Evolutionary conservation across 2,329 filamentous ascomycete species (phyloP).

Genomic region (Pestalotiopsis sp.): DNA sequence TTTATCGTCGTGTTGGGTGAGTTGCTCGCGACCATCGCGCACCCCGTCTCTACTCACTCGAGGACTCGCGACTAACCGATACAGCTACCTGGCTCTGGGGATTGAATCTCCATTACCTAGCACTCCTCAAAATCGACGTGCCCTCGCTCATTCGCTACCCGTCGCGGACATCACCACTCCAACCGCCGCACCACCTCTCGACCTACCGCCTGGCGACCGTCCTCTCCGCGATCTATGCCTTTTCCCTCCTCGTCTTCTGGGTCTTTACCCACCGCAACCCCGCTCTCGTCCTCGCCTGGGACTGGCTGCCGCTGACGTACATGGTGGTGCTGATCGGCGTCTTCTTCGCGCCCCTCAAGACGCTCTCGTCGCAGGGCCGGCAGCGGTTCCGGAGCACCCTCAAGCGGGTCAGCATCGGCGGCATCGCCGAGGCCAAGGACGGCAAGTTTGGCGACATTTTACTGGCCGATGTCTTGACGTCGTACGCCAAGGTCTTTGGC

Average conservation of each 20-base stretch:
- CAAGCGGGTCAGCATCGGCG: slow-evolving; percentile 79
- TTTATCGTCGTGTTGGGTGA: slow-evolving; percentile 83
- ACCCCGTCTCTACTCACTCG: neutral
- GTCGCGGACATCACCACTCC: slow-evolving; percentile 67
- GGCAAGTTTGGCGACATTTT: slow-evolving; percentile 91
- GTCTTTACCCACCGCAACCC: slow-evolving; percentile 71
- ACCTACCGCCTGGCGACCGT: slow-evolving; percentile 84
- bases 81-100: slow-evolving; percentile 95
- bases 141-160: slow-evolving; percentile 87
- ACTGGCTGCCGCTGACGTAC: slow-evolving; percentile 85
- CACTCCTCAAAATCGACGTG: slow-evolving; percentile 81
- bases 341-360: slow-evolving; percentile 73
- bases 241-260: slow-evolving; percentile 85
- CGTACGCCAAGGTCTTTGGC: slow-evolving; percentile 88
- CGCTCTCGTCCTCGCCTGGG: slow-evolving; percentile 72
- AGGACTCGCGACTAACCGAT: slow-evolving; percentile 10
- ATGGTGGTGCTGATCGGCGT: slow-evolving; percentile 72
- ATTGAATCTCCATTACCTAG: slow-evolving; percentile 85
- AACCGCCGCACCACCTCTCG: slow-evolving; percentile 76
- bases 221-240: slow-evolving; percentile 69
- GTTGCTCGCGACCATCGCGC: slow-evolving; percentile 23
- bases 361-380: slow-evolving; percentile 70
- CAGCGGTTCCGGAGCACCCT: slow-evolving; percentile 76
- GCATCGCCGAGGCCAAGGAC: slow-evolving; percentile 82
- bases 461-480: slow-evolving; percentile 91